Evolutionary conservation across 345 rosid species (phyloP).

Genomic region (Orychophragmus violaceus): DNA sequence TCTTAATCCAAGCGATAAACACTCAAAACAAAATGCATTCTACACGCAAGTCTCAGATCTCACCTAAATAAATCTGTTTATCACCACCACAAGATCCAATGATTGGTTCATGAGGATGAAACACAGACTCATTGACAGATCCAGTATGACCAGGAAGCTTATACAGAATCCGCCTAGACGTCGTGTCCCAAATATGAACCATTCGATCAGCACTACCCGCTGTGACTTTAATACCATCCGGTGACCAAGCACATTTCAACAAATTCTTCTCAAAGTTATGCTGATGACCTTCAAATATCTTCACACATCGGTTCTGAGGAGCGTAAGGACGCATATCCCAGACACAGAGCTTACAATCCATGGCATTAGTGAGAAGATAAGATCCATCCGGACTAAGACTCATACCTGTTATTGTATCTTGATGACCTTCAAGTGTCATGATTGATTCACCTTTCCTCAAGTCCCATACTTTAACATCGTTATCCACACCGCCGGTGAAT

Average conservation of each 20-base stretch:
- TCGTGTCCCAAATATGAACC: slow-evolving; percentile 91
- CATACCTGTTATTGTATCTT: slow-evolving; percentile 80
- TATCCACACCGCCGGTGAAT: slow-evolving; percentile 74
- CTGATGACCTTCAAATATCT: slow-evolving; percentile 80
- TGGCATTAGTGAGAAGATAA: slow-evolving; percentile 77
- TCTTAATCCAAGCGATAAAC: neutral
- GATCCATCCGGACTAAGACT: slow-evolving; percentile 90
- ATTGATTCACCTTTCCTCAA: slow-evolving; percentile 72
- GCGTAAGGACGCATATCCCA: slow-evolving; percentile 99
- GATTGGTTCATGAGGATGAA: slow-evolving; percentile 75
- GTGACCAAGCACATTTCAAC: slow-evolving; percentile 80
- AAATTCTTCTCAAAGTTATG: slow-evolving; percentile 87
- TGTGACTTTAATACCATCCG: slow-evolving; percentile 86
- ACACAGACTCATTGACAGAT: slow-evolving; percentile 69
- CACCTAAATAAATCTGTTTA: slow-evolving; percentile 80
- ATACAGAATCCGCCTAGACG: slow-evolving; percentile 67
- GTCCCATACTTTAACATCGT: slow-evolving; percentile 80
- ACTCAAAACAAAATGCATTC: neutral
- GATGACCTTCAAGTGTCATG: slow-evolving; percentile 89
- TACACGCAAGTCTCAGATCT: slow-evolving; percentile 42
- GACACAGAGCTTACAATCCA: slow-evolving; percentile 86
- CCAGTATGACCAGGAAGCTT: slow-evolving; percentile 91
- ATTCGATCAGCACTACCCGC: slow-evolving; percentile 83
- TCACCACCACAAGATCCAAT: slow-evolving; percentile 85
- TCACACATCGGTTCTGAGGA: slow-evolving; percentile 82